Conservation (phyloP, 1,284 basidiomycete species). For the Paramarasmius palmivorus region DNA sequence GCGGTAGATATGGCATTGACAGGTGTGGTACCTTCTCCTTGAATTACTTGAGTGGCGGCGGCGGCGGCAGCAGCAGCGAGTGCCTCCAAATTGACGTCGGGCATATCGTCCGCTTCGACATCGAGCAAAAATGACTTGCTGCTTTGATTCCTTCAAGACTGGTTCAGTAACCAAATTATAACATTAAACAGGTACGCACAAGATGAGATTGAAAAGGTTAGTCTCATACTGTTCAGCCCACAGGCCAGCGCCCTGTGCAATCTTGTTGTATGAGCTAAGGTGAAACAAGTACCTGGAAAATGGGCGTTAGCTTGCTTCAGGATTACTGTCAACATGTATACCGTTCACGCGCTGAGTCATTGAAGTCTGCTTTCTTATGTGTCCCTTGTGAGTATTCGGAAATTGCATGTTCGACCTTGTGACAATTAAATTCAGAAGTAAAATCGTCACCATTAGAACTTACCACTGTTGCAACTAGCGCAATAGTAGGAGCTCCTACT, state of each 20-base stretch:
- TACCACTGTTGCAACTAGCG: not conserved
- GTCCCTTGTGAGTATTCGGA: not conserved
- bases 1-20: too few species aligned
- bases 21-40: too few species aligned
- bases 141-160: not conserved
- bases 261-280: not conserved
- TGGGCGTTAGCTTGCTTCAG: not conserved
- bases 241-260: not conserved
- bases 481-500: not conserved
- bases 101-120: not conserved
- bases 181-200: too few species aligned
- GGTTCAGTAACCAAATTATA: not conserved
- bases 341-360: not conserved
- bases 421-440: not conserved
- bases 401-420: not conserved
- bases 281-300: not conserved
- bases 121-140: not conserved
- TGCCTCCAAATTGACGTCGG: not conserved
- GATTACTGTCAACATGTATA: not conserved
- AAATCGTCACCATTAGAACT: not conserved
- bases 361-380: not conserved
- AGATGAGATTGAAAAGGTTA: too few species aligned
- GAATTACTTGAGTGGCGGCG: too few species aligned
- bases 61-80: not conserved
- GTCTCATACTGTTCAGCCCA: too few species aligned